phyloP scores from a whole-genome alignment of 148 eudicot genomes.

The Hydrangea macrophylla region DNA sequence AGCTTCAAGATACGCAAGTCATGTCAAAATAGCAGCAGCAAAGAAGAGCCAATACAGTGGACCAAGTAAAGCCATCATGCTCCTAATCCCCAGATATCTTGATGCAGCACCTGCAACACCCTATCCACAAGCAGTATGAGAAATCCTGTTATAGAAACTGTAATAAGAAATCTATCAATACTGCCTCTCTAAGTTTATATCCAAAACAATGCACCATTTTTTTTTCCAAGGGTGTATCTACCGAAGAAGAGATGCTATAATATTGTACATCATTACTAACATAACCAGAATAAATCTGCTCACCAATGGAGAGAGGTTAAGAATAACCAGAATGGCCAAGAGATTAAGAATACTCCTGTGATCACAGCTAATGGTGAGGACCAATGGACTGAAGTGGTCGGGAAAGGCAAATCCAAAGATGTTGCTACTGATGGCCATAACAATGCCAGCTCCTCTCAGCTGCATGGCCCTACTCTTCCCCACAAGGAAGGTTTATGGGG shows the following conservation, averaged over 20 bases:
- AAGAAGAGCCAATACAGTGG: slow-evolving; percentile 48
- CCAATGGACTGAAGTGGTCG: no score
- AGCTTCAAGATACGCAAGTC: not conserved
- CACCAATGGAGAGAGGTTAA: no score
- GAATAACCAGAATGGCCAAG: no score
- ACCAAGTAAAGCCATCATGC: slow-evolving; percentile 57
- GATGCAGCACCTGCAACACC: slow-evolving; percentile 62
- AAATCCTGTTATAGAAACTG: not conserved
- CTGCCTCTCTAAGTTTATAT: not conserved
- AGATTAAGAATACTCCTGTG: no score
- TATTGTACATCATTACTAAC: not conserved
- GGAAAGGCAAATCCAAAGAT: no score
- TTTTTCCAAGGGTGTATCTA: not conserved
- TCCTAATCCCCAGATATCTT: slow-evolving; percentile 58
- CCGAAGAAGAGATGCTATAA: not conserved
- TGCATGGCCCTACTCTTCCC: no score
- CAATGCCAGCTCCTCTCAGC: no score
- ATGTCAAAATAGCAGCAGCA: not conserved
- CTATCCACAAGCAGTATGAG: slow-evolving; percentile 24
- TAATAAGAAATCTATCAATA: not conserved
- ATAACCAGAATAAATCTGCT: no score
- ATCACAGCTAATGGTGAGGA: no score
- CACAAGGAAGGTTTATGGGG: no score
- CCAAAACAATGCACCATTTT: not conserved
- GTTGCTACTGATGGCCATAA: no score